These are phyloP conservation scores for Falciphora oryzae DNA, from an alignment of 2,329 filamentous ascomycete genomes.

Conservation along the genomic window DNA sequence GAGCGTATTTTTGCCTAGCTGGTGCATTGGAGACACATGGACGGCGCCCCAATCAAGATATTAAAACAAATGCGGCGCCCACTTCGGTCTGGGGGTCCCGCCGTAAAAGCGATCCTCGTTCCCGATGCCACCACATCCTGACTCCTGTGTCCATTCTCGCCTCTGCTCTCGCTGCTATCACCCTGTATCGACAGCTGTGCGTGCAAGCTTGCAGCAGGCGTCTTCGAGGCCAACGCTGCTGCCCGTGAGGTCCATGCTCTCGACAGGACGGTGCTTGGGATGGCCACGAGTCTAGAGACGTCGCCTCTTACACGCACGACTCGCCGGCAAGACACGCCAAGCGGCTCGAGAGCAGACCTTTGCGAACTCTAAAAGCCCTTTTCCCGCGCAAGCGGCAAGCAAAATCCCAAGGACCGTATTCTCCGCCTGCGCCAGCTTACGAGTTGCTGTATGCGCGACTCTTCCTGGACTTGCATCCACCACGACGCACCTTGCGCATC, in stretches of 20 bases:
- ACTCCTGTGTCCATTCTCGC: not conserved
- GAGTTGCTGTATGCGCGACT: not conserved
- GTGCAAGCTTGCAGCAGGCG: not conserved
- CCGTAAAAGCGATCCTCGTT: constrained; percentile 1
- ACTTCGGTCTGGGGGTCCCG: constrained; percentile 1
- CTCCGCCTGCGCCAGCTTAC: not conserved
- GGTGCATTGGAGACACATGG: not conserved
- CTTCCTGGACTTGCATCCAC: not conserved
- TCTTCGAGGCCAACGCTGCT: not conserved
- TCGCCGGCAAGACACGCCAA: constrained; percentile 9
- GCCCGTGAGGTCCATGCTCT: constrained; percentile 8
- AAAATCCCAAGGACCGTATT: not conserved
- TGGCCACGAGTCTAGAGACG: constrained; percentile 12
- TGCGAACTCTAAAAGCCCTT: constrained; percentile 5
- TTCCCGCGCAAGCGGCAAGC: constrained; percentile 3
- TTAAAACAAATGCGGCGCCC: constrained; percentile 1
- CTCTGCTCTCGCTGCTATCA: constrained; percentile 4
- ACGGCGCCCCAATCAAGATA: not conserved
- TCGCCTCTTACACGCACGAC: constrained; percentile 12
- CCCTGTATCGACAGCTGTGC: constrained; percentile 4
- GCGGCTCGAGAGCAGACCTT: constrained; percentile 10
- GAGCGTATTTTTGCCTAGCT: not conserved
- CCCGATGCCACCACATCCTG: constrained; percentile 9
- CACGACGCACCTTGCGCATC: not conserved
- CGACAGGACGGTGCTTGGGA: constrained; percentile 8